Evolutionary conservation across 495 filamentous ascomycete genomes (phyloP).

Genomic region (Hypoxylon lenormandii): DNA sequence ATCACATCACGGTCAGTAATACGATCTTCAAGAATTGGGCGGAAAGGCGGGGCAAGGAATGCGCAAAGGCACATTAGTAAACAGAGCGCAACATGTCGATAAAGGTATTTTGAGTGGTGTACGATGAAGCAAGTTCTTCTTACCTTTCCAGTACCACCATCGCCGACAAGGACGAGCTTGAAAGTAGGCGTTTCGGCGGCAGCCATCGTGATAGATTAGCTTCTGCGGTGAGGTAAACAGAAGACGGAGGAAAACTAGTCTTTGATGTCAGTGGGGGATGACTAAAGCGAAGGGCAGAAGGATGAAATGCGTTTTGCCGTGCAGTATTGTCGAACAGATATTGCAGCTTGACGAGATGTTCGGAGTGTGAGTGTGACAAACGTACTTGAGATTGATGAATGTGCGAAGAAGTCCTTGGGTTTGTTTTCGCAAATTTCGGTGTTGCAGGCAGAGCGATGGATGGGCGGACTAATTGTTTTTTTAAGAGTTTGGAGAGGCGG

Average conservation of each 20-base stretch:
- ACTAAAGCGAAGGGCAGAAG: constrained; percentile 14
- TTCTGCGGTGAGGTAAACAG: constrained; percentile 57
- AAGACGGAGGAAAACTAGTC: constrained; percentile 50
- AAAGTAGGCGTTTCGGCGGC: constrained; percentile 75
- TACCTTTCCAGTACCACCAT: constrained; percentile 99
- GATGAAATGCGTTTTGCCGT: constrained; percentile 7
- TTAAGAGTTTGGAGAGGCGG: constrained; percentile 41
- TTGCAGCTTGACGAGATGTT: constrained; percentile 1
- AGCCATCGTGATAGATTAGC: constrained; percentile 68
- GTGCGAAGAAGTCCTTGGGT: constrained; percentile 1
- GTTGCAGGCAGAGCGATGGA: constrained; percentile 28
- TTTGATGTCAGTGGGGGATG: constrained; percentile 48
- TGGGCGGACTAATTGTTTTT: constrained; percentile 45
- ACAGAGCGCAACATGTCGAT: constrained; percentile 30
- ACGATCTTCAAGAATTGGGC: constrained; percentile 24
- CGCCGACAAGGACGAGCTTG: constrained; percentile 99
- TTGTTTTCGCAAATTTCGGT: constrained; percentile 34
- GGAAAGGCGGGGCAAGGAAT: constrained; percentile 43
- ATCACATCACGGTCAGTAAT: constrained; percentile 41
- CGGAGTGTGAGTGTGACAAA: constrained; percentile 4
- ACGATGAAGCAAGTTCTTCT: constrained; percentile 43
- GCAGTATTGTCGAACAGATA: constrained; percentile 8
- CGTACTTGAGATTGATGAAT: constrained; percentile 37
- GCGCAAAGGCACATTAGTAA: constrained; percentile 39
- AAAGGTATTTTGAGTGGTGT: constrained; percentile 4